phyloP scores from a whole-genome alignment of 2,329 filamentous ascomycete species.

The Trichophyton verrucosum region DNA sequence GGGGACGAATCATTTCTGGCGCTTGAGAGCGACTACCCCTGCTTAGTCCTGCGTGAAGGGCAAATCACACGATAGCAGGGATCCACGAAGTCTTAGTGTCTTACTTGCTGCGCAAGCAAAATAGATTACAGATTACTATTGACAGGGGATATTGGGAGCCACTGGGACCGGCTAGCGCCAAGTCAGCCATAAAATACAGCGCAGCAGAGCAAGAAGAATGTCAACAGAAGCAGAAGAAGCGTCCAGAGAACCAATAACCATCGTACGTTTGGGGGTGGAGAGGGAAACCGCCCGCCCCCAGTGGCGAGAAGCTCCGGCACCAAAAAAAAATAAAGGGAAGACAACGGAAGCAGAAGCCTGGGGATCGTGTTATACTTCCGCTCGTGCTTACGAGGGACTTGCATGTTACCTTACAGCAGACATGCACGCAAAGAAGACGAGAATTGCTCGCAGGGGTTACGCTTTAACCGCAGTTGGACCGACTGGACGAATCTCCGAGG shows the following conservation, averaged over 20 bases:
- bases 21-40: not conserved
- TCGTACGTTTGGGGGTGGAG: not conserved
- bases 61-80: slow-evolving; percentile 3
- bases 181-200: slow-evolving; percentile 2
- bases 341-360: not conserved
- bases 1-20: not conserved
- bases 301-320: not conserved
- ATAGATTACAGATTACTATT: slow-evolving; percentile 1
- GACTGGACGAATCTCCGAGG: not conserved
- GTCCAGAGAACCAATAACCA: not conserved
- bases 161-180: not conserved
- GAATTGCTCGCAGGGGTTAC: not conserved
- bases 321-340: not conserved
- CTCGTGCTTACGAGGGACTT: not conserved
- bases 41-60: not conserved
- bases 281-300: not conserved
- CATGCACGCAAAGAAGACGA: too few species aligned
- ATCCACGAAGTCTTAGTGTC: slow-evolving; percentile 1
- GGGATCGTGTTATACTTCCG: not conserved
- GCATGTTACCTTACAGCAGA: not conserved
- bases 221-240: not conserved
- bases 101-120: slow-evolving; percentile 2
- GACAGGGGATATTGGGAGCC: not conserved
- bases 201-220: not conserved
- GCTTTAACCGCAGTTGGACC: not conserved